Evolutionary conservation across 495 filamentous ascomycete genomes (phyloP).

Genomic region (Aspergillus egyptiacus): DNA sequence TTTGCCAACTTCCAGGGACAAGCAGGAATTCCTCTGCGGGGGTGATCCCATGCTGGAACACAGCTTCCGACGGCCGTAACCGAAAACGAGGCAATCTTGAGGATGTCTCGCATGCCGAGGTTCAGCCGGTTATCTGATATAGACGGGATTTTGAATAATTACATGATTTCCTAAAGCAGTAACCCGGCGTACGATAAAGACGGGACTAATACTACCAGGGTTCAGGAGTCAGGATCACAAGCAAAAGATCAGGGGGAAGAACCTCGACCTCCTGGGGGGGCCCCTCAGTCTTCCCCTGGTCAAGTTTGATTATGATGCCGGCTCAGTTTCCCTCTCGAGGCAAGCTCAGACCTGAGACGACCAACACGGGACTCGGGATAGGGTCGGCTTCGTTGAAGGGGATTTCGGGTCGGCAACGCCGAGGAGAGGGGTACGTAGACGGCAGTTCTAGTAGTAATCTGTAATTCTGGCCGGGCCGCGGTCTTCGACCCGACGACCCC

Average conservation of each 20-base stretch:
- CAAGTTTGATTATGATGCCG: constrained; percentile 1
- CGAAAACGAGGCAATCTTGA: neutral
- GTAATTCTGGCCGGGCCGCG: constrained; percentile 16
- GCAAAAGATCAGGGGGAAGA: neutral
- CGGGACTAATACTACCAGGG: neutral
- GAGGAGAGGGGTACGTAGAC: no score
- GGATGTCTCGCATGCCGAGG: constrained; percentile 4
- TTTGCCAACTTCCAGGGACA: neutral
- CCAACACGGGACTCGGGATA: constrained; percentile 23
- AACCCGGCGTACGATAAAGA: neutral
- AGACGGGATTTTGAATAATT: constrained; percentile 18
- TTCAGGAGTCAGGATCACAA: neutral
- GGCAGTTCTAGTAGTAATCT: no score
- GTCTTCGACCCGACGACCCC: neutral
- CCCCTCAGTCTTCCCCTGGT: neutral
- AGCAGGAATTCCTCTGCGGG: neutral
- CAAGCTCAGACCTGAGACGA: constrained; percentile 24
- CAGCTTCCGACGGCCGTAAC: neutral
- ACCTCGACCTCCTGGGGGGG: no score
- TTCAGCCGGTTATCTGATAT: neutral
- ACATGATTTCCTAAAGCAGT: constrained; percentile 14
- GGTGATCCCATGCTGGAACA: neutral
- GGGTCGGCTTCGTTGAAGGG: constrained; percentile 16
- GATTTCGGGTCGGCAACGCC: constrained; percentile 22
- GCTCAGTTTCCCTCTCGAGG: constrained; percentile 6